Evolutionary conservation across 1,284 basidiomycete genomes (phyloP).

Genomic region (Apiotrichum gamsii): DNA sequence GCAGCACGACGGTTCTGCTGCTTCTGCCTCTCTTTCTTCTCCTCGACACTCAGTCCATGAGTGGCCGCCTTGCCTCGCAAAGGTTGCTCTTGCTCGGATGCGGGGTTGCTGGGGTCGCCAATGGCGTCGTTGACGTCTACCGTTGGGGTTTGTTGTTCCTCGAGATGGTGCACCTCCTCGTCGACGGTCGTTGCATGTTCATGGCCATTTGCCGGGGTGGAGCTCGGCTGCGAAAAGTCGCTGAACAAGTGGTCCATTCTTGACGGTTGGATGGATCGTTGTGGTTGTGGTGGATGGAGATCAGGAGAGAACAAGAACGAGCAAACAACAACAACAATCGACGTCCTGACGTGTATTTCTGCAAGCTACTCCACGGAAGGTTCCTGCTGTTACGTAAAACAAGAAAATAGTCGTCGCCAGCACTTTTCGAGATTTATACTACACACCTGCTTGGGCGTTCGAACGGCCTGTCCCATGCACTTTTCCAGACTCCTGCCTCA

Average conservation of each 20-base stretch:
- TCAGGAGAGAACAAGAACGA: too few relatives aligned
- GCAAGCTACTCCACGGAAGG: too few relatives aligned
- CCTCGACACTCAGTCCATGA: conserved; percentile 18
- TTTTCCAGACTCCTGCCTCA: too few relatives aligned
- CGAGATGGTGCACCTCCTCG: not conserved
- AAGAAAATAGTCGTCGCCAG: too few relatives aligned
- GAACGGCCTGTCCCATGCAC: too few relatives aligned
- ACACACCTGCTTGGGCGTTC: too few relatives aligned
- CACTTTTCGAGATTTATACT: too few relatives aligned
- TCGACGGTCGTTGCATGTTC: not conserved
- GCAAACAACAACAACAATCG: too few relatives aligned
- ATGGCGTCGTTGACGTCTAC: not conserved
- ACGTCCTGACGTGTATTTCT: too few relatives aligned
- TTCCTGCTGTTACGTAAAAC: too few relatives aligned
- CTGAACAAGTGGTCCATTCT: conserved; percentile 4
- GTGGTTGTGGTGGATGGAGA: too few relatives aligned
- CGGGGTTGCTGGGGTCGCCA: not conserved
- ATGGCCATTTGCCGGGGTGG: not conserved
- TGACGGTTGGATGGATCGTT: not conserved
- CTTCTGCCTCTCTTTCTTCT: conserved; percentile 40
- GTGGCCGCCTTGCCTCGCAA: conserved; percentile 12
- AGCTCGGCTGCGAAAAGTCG: not conserved
- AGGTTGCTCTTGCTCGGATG: not conserved
- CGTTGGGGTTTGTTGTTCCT: not conserved
- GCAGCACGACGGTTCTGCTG: conserved; percentile 44